Evolutionary conservation across 495 filamentous ascomycete species (phyloP).

Genomic region (Pseudotulostoma volvatum): DNA sequence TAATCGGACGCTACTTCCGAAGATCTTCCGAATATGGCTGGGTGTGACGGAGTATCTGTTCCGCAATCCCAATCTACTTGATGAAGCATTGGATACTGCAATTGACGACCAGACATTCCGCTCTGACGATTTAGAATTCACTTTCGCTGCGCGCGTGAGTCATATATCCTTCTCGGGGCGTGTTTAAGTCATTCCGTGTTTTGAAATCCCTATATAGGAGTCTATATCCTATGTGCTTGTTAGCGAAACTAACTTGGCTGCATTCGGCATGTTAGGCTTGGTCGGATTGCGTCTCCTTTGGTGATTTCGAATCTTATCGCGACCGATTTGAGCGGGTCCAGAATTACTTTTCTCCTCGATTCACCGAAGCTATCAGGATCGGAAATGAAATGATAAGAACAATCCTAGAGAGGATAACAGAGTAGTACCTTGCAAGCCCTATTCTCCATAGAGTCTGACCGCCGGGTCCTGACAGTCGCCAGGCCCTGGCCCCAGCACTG

Average conservation of each 20-base stretch:
- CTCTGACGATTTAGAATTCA: slow-evolving; percentile 88
- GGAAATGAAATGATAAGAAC: slow-evolving; percentile 97
- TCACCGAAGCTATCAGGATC: slow-evolving; percentile 65
- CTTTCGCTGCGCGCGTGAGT: slow-evolving; percentile 71
- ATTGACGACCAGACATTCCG: slow-evolving; percentile 78
- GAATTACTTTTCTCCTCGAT: slow-evolving; percentile 76
- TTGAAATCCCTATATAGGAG: no score
- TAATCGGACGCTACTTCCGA: slow-evolving; percentile 5
- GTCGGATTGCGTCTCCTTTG: slow-evolving; percentile 81
- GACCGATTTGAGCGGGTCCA: slow-evolving; percentile 81
- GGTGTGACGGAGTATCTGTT: slow-evolving; percentile 96
- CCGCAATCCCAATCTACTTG: slow-evolving; percentile 63
- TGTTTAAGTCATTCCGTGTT: no score
- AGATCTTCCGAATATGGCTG: slow-evolving; percentile 93
- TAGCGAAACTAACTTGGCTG: no score
- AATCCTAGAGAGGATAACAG: slow-evolving; percentile 66
- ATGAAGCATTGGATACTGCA: slow-evolving; percentile 73
- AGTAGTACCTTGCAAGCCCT: no score
- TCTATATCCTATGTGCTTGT: no score
- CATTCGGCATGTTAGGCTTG: slow-evolving; percentile 41
- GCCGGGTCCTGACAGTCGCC: no score
- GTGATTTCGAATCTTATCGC: slow-evolving; percentile 79
- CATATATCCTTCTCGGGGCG: background rate
- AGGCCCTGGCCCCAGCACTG: no score
- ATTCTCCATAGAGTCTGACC: no score